phyloP scores from a whole-genome alignment of 2,329 filamentous ascomycete genomes.

The Talaromyces sp. region DNA sequence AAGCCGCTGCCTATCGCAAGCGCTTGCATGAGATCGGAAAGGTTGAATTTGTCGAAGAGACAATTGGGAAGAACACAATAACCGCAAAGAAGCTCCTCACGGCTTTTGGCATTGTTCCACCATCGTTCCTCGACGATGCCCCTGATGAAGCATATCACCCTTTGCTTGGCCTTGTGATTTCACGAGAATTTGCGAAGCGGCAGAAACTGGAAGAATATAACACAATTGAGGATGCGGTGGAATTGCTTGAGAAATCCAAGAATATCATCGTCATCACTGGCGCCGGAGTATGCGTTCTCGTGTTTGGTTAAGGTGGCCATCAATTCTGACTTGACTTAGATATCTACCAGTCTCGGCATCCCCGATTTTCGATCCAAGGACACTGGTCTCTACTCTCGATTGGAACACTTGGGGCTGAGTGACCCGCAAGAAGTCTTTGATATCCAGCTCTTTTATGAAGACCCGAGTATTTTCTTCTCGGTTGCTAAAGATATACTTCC shows the following conservation, averaged over 20 bases:
- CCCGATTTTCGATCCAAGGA: constrained; percentile 94
- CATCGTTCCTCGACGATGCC: constrained; percentile 65
- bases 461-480: constrained; percentile 85
- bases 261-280: constrained; percentile 94
- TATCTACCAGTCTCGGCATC: constrained; percentile 93
- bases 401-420: constrained; percentile 68
- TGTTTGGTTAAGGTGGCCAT: not conserved
- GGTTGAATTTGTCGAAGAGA: constrained; percentile 67
- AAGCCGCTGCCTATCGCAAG: constrained; percentile 63
- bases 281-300: constrained; percentile 56
- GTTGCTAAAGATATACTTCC: constrained; percentile 89
- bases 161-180: constrained; percentile 70
- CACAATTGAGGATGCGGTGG: constrained; percentile 79
- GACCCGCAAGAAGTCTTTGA: constrained; percentile 97
- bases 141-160: constrained; percentile 71
- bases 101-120: constrained; percentile 74
- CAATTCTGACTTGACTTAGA: constrained; percentile 36
- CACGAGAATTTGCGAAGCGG: constrained; percentile 74
- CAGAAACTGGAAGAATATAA: constrained; percentile 77
- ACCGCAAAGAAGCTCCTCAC: constrained; percentile 78
- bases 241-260: constrained; percentile 63
- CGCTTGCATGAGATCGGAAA: constrained; percentile 73
- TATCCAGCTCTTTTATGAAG: constrained; percentile 76
- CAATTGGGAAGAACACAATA: constrained; percentile 62
- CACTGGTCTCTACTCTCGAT: constrained; percentile 82